Evolutionary conservation across 371 early-diverging fungal genomes (phyloP).

Genomic region (Haplosporangium sp.): DNA sequence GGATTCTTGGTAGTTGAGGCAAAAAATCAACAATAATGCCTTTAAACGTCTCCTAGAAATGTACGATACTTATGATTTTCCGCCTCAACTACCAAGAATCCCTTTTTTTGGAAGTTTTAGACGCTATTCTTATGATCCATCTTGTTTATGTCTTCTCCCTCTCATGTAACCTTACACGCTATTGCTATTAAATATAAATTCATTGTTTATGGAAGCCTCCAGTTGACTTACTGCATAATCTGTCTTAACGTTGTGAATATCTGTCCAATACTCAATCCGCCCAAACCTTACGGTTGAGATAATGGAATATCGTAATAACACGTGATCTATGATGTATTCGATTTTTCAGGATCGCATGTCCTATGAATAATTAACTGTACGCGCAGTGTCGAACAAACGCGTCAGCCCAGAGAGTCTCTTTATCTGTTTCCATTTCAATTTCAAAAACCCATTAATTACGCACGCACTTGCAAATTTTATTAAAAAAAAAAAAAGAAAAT

Average conservation of each 20-base stretch:
- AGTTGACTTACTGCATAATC: too few relatives aligned
- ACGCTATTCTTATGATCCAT: too few relatives aligned
- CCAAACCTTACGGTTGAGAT: too few relatives aligned
- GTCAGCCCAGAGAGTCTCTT: slow-evolving; percentile 4
- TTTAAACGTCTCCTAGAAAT: not conserved
- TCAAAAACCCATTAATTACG: not conserved
- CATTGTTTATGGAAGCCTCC: too few relatives aligned
- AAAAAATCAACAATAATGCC: not conserved
- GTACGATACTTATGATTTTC: not conserved
- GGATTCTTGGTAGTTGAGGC: too few relatives aligned
- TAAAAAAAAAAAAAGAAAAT: not conserved
- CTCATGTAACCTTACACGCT: too few relatives aligned
- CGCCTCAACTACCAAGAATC: not conserved
- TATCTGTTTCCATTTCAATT: not conserved
- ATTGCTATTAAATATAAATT: too few relatives aligned
- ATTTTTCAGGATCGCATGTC: not conserved
- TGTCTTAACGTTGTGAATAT: too few relatives aligned
- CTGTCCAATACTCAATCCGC: too few relatives aligned
- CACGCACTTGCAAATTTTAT: not conserved
- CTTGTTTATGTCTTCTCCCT: too few relatives aligned
- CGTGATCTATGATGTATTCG: not conserved
- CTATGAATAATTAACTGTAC: not conserved
- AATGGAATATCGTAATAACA: not conserved
- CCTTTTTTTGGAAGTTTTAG: too few relatives aligned
- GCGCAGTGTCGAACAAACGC: slow-evolving; percentile 4